A percentile compares a stretch with the other conserved stretches of the same genome.
These are phyloP conservation scores for Scheffersomyces amazonensis DNA, from an alignment of 805 yeast species.

Conservation along the genomic window DNA sequence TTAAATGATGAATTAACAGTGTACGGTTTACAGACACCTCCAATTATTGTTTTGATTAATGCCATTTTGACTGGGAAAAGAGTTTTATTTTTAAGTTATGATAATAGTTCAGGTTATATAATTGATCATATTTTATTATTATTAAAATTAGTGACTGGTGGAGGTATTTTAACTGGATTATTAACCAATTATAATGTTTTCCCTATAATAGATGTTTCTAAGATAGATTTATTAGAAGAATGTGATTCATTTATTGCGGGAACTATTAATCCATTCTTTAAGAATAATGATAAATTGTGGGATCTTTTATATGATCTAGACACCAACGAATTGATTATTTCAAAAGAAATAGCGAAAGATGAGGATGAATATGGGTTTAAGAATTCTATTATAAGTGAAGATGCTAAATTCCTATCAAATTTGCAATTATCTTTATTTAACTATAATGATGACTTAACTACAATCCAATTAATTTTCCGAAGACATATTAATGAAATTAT, in stretches of 20 bases:
- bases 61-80: constrained; percentile 37
- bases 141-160: constrained; percentile 40
- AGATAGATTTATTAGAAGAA: constrained; percentile 46
- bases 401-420: constrained; percentile 42
- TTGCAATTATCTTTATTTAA: constrained; percentile 40
- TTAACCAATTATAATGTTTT: constrained; percentile 40
- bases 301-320: constrained; percentile 64
- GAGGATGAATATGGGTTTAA: constrained; percentile 17
- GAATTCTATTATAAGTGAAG: constrained; percentile 42
- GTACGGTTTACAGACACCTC: constrained; percentile 54
- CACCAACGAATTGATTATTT: constrained; percentile 36
- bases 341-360: constrained; percentile 12
- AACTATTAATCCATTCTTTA: constrained; percentile 64
- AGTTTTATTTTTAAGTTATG: constrained; percentile 37
- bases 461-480: constrained; percentile 40
- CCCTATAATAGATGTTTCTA: constrained; percentile 63
- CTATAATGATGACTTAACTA: constrained; percentile 45
- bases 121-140: constrained; percentile 38
- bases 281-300: constrained; percentile 52
- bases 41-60: constrained; percentile 32
- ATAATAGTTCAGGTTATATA: constrained; percentile 41
- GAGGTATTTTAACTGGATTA: constrained; percentile 41
- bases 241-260: constrained; percentile 54
- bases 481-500: constrained; percentile 44
- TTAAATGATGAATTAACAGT: constrained; percentile 48